Conservation (phyloP, 2,329 filamentous ascomycete genomes). For the Cladobotryum mycophilum region DNA sequence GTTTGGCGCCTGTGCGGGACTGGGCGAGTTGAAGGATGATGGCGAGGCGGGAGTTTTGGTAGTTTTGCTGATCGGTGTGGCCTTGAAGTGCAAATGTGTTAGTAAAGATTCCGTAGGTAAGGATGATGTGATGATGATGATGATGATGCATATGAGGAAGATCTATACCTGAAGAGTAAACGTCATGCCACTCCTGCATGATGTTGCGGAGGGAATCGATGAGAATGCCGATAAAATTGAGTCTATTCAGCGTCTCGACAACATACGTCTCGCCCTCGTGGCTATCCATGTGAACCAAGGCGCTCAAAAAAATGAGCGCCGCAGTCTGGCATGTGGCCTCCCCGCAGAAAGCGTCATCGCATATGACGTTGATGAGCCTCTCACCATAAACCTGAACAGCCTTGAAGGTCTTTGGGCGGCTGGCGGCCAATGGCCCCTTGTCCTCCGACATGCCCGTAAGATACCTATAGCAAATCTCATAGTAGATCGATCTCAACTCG, state of each 20-base stretch:
- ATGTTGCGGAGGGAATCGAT: conserved; percentile 81
- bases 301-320: conserved; percentile 76
- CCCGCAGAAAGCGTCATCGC: conserved; percentile 86
- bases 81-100: conserved; percentile 20
- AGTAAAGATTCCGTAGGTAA: background rate
- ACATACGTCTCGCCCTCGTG: conserved; percentile 67
- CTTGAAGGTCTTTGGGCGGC: conserved; percentile 60
- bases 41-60: conserved; percentile 66
- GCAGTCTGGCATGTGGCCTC: conserved; percentile 77
- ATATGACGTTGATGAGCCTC: conserved; percentile 75
- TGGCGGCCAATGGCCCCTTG: conserved; percentile 41
- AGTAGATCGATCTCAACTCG: conserved; percentile 75
- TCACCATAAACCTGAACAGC: conserved; percentile 64
- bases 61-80: conserved; percentile 41
- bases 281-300: conserved; percentile 67
- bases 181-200: conserved; percentile 62
- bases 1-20: conserved; percentile 74
- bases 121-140: too few species aligned
- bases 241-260: conserved; percentile 70
- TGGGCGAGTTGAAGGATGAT: conserved; percentile 80
- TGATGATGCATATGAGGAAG: conserved; percentile 6
- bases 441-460: conserved; percentile 59
- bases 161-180: conserved; percentile 45
- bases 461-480: conserved; percentile 86
- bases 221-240: conserved; percentile 87